Percentiles rank a stretch among this genome's conserved stretches.
Conservation (phyloP, 306 rosid species). For the Cucurbita moschata region DNA sequence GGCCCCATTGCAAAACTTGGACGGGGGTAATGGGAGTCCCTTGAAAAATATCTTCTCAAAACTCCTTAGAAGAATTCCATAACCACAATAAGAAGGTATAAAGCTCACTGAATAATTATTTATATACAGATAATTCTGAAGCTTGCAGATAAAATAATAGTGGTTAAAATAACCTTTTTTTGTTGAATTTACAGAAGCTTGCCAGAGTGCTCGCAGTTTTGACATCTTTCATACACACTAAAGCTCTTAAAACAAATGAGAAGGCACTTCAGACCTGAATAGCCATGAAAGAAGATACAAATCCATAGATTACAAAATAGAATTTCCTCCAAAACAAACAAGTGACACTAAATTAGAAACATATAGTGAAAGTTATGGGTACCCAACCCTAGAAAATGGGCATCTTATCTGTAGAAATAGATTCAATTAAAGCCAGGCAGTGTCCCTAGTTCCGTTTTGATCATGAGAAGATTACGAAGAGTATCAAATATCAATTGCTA, state of each 20-base stretch:
- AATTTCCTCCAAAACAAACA: background rate
- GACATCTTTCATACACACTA: constrained; percentile 35
- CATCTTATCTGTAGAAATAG: too few relatives aligned
- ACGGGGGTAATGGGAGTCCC: background rate
- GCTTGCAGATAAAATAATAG: background rate
- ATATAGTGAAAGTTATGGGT: too few relatives aligned
- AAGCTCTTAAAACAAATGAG: background rate
- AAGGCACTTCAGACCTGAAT: background rate
- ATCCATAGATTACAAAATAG: background rate
- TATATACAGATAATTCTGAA: background rate
- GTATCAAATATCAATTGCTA: too few relatives aligned
- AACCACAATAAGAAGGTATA: background rate
- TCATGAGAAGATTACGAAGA: too few relatives aligned
- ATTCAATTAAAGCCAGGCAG: too few relatives aligned
- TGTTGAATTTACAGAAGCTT: constrained; percentile 64
- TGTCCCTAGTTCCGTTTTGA: too few relatives aligned
- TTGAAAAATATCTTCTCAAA: background rate
- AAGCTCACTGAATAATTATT: background rate
- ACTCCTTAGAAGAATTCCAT: too few relatives aligned
- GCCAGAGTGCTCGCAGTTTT: constrained; percentile 51
- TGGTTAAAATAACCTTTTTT: constrained; percentile 41
- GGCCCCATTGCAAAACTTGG: background rate
- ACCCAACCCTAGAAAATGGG: too few relatives aligned
- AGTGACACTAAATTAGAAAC: background rate
- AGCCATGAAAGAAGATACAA: background rate